These are phyloP conservation scores for Prinsepia uniflora DNA, from an alignment of 306 rosid genomes.

Conservation along the genomic window DNA sequence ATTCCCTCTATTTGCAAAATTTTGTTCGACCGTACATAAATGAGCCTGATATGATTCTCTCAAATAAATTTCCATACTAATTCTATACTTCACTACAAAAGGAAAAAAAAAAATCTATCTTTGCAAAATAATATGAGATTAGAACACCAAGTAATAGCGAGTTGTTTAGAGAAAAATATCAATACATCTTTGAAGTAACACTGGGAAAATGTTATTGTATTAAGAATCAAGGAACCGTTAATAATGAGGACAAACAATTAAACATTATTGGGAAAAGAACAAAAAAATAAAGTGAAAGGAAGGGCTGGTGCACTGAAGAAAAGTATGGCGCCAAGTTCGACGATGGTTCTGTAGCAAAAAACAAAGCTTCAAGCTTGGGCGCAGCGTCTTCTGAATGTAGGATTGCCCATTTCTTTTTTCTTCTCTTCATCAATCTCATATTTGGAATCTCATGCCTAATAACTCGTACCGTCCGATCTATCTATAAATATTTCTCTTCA, in stretches of 20 bases:
- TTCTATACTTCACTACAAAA: too few species aligned
- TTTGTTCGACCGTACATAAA: too few species aligned
- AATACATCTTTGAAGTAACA: too few species aligned
- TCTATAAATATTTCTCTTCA: not conserved
- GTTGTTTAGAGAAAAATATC: too few species aligned
- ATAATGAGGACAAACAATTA: not conserved
- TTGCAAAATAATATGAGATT: too few species aligned
- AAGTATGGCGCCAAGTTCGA: slow-evolving; percentile 32
- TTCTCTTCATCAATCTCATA: not conserved
- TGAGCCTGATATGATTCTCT: too few species aligned
- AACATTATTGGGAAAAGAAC: not conserved
- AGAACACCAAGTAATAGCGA: too few species aligned
- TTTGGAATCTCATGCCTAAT: not conserved
- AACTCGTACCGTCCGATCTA: not conserved
- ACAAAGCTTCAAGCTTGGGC: not conserved
- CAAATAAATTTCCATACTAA: too few species aligned
- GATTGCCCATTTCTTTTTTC: not conserved
- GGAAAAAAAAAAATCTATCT: too few species aligned
- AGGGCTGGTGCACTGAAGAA: not conserved
- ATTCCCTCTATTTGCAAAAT: too few species aligned
- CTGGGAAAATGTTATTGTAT: too few species aligned
- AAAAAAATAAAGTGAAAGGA: not conserved
- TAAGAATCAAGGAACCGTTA: not conserved
- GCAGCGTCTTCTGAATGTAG: slow-evolving; percentile 19
- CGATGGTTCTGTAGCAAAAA: slow-evolving; percentile 10